Base-by-base conservation (phyloP, 106 monocot genomes). In the Phalaenopsis aphrodite region DNA sequence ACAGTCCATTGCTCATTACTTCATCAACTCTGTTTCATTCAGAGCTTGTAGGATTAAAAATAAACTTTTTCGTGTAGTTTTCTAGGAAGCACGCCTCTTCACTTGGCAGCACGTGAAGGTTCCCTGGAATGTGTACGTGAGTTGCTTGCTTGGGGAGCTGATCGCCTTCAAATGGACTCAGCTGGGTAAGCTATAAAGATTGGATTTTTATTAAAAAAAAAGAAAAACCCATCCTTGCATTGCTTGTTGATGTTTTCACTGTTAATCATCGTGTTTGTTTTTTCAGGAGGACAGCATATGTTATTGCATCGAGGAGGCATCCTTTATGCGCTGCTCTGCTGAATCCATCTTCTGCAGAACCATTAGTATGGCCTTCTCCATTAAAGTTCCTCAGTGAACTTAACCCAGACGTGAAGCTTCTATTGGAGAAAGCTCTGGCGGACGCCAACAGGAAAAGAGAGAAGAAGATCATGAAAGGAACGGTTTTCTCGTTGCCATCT, bases 121-220 rank as follows among this genome's bases (percentile, higher is more conserved):
- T 90, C 85, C 79, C 76, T 94, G 85, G 94, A 92, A 74, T 98
- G 92, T 75, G 83, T 98, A 17, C 86, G 98, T 37, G 89, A 91
- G 55, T 85, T 98, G 85, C 92, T 98, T 15, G 86, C 92, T 24
- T 89, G 98, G 90, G 98, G 98, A 14, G 98, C 94, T 76, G 92
- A 98, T 83, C 90, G 98, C 43, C 87, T 88, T 78, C 92, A 90
- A 65, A 88, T 82, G 69, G 98, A 98, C 83, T 87, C 94, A 64
- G 84, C 88, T 74, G 98, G 94, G 98, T 98, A 78, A 61, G 61
- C 61, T 23, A 61, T 61, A 6, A 61, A 21, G 21, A 61, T 61
- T 61, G 18, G 3, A 5, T 61, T 61, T 9, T n/a, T 21, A 4
- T 14, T 14, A 52, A 12, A 12, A 0, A 52, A 14, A 52, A 52